Conservation (phyloP, 371 early-diverging fungal species). For the Rhizopus arrhizus region DNA sequence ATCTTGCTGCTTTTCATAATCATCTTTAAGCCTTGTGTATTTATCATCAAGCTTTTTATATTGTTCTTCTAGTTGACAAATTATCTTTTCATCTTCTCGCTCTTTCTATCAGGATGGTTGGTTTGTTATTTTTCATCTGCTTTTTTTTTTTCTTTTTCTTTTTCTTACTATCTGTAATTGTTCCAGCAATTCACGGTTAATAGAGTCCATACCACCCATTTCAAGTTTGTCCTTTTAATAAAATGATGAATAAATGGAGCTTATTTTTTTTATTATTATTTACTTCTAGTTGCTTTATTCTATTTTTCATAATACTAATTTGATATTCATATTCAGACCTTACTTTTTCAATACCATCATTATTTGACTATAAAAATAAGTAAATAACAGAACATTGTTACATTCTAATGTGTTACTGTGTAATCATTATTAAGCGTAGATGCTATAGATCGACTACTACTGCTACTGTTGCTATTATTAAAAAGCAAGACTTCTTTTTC, state of each 20-base stretch:
- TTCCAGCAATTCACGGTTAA: slow-evolving; percentile 1
- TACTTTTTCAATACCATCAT: slow-evolving; percentile 30
- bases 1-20: slow-evolving; percentile 61
- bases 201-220: neutral
- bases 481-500: slow-evolving; percentile 13
- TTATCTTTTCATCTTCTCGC: slow-evolving; percentile 13
- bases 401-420: neutral
- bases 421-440: slow-evolving; percentile 11
- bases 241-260: neutral
- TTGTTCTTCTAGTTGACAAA: slow-evolving; percentile 23
- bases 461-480: slow-evolving; percentile 1
- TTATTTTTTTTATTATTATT: neutral
- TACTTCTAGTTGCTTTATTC: slow-evolving; percentile 39
- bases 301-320: slow-evolving; percentile 45
- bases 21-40: slow-evolving; percentile 58
- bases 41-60: slow-evolving; percentile 34
- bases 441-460: slow-evolving; percentile 1
- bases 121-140: neutral
- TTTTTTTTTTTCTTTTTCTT: neutral
- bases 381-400: neutral
- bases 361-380: neutral
- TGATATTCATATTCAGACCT: slow-evolving; percentile 65
- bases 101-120: slow-evolving; percentile 11
- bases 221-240: neutral
- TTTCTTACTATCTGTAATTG: neutral